Base-by-base conservation (phyloP, 1,284 basidiomycete species). In the Pterula multifida region DNA sequence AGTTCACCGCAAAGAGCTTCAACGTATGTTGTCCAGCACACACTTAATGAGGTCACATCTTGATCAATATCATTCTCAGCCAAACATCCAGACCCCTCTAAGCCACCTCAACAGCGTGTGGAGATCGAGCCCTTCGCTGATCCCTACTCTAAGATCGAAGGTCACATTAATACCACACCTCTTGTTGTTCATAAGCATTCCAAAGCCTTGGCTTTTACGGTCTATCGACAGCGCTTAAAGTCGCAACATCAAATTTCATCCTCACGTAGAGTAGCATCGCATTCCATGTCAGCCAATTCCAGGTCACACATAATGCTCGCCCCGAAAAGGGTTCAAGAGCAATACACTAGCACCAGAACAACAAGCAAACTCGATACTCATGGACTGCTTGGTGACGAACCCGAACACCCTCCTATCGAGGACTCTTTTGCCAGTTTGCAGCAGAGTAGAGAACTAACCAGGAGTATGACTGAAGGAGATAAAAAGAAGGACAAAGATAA, bases 311-410 rank as follows among this genome's bases (percentile, higher is more conserved):
- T 87, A 46, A 65, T 88, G 54, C 66, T 88, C 13, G 85, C 81
- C 9, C 76, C 81, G 23, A 75, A 76, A 58, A 74, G 73, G 52
- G 85, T 88, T 3, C 85, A 88, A 57, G 76, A 78, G 57, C 77
- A 81, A 25, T 89, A 79, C 57, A 88, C 85, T 15, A 85, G 76
- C 58, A 88, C 85, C n/a, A 78, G 73, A 39, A 84, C 83, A 12
- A 86, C 83, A 3, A 72, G 75, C 47, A 78, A 77, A 58, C 68
- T 88, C 26, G 76, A 75, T 54, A 75, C 79, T 0, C 78, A 87
- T 59, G 80, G 84, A 2, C 61, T 85, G 24, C 65, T 87, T 39
- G 76, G 77, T 46, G 76, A 78, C 26, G 62, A 53, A 53, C 45
- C 36, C 17, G 22, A 17, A 24, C 57, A 55, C n/a, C 56, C 54